These are phyloP conservation scores for Sporisorium scitamineum DNA, from an alignment of 1,284 basidiomycete species.

Conservation along the genomic window DNA sequence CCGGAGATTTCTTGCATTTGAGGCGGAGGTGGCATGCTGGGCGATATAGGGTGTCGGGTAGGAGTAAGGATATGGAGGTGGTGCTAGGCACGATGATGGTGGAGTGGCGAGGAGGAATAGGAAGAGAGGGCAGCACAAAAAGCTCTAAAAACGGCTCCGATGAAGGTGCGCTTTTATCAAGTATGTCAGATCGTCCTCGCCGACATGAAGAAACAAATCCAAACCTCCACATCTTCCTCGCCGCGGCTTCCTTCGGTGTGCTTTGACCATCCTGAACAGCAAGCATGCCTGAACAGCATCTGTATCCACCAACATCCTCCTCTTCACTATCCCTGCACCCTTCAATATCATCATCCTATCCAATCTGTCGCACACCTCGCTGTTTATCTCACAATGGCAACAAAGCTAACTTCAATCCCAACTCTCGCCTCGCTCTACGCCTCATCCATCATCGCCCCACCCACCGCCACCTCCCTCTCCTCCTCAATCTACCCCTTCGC, in stretches of 20 bases:
- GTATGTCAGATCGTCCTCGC: not conserved
- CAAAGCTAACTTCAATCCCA: slow-evolving; percentile 19
- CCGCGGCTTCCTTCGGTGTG: not conserved
- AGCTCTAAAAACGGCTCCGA: slow-evolving; percentile 11
- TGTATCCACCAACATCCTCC: not conserved
- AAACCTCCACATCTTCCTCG: slow-evolving; percentile 14
- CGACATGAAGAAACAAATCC: not conserved
- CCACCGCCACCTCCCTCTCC: slow-evolving; percentile 12
- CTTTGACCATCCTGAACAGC: slow-evolving; percentile 2
- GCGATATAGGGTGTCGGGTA: not conserved
- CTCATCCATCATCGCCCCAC: slow-evolving; percentile 5
- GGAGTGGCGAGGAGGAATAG: not conserved
- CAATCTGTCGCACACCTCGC: not conserved
- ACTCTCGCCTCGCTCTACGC: slow-evolving; percentile 36
- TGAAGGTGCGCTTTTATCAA: not conserved
- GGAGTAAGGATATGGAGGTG: no score
- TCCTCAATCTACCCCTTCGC: slow-evolving; percentile 32
- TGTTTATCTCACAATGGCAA: slow-evolving; percentile 21
- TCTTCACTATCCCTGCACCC: not conserved
- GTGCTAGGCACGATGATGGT: no score
- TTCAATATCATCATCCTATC: not conserved
- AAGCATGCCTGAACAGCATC: no score
- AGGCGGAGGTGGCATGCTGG: slow-evolving; percentile 43
- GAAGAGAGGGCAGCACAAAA: not conserved
- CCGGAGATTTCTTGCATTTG: slow-evolving; percentile 47